Conservation (phyloP, 352 stramenopile species). For the Phytophthora boehmeriae region DNA sequence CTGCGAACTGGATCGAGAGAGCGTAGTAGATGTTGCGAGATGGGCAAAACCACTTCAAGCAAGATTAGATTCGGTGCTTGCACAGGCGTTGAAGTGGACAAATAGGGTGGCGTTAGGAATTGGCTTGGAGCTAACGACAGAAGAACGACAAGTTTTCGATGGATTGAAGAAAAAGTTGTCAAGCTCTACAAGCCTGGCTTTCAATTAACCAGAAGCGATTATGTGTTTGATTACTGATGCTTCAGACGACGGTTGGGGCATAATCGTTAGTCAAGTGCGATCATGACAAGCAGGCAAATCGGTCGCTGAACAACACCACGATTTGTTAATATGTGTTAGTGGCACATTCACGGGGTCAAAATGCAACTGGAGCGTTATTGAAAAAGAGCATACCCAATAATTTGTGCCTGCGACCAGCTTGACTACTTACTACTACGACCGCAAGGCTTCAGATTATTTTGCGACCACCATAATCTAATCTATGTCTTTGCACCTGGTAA, state of each 20-base stretch:
- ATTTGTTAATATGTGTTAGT: neutral
- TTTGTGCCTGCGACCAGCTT: constrained; percentile 1
- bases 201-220: neutral
- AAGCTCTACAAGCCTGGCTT: neutral
- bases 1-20: neutral
- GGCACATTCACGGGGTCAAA: neutral
- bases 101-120: neutral
- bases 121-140: neutral
- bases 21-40: neutral
- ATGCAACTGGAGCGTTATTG: constrained; percentile 8
- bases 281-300: neutral
- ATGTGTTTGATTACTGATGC: constrained; percentile 1
- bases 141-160: neutral
- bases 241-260: neutral
- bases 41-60: neutral
- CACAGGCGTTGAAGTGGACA: neutral
- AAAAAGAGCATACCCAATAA: constrained; percentile 5
- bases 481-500: constrained; percentile 2
- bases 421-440: neutral
- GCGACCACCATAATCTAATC: constrained; percentile 3
- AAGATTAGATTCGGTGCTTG: neutral
- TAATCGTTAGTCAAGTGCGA: neutral
- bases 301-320: neutral
- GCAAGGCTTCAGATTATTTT: constrained; percentile 3
- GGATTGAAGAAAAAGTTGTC: neutral